Conservation (phyloP, 805 yeast species). For the Yarrowia keelungensis region DNA sequence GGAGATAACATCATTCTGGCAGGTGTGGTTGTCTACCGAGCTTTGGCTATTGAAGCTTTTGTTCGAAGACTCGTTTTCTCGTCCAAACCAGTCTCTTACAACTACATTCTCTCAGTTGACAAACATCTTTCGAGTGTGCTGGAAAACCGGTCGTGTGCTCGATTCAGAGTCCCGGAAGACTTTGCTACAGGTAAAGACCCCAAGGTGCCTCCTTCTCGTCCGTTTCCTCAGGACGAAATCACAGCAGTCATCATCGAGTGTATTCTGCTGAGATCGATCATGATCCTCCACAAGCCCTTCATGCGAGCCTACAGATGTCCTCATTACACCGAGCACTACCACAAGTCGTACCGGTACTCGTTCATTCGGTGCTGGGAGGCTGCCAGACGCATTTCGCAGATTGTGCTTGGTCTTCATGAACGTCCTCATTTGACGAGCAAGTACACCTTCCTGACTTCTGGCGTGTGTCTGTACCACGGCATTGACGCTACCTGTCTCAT, state of each 20-base stretch:
- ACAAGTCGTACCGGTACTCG: slow-evolving; percentile 33
- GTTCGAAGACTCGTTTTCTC: slow-evolving; percentile 26
- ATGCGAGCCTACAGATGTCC: slow-evolving; percentile 38
- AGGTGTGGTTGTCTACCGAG: slow-evolving; percentile 26
- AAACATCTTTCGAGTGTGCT: slow-evolving; percentile 29
- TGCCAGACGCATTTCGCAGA: slow-evolving; percentile 18
- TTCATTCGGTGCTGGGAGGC: slow-evolving; percentile 36
- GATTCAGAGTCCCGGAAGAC: slow-evolving; percentile 30
- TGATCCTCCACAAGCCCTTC: slow-evolving; percentile 35
- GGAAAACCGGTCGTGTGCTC: slow-evolving; percentile 26
- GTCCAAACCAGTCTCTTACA: slow-evolving; percentile 32
- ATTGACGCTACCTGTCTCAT: slow-evolving; percentile 37
- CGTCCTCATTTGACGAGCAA: slow-evolving; percentile 3
- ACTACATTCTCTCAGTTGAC: slow-evolving; percentile 34
- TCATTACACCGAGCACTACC: slow-evolving; percentile 32
- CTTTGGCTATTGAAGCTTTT: slow-evolving; percentile 32
- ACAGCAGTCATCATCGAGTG: slow-evolving; percentile 33
- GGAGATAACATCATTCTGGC: slow-evolving; percentile 36
- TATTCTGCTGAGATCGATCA: slow-evolving; percentile 19
- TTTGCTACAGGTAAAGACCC: background rate
- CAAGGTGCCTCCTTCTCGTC: background rate
- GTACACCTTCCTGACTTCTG: slow-evolving; percentile 14
- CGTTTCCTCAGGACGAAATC: slow-evolving; percentile 33
- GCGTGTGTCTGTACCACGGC: slow-evolving; percentile 32
- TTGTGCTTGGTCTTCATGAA: slow-evolving; percentile 6